A percentile compares a stretch with the other conserved stretches of the same genome.
Evolutionary conservation across 148 eudicot genomes (phyloP).

Genomic region (Limonium bicolor): DNA sequence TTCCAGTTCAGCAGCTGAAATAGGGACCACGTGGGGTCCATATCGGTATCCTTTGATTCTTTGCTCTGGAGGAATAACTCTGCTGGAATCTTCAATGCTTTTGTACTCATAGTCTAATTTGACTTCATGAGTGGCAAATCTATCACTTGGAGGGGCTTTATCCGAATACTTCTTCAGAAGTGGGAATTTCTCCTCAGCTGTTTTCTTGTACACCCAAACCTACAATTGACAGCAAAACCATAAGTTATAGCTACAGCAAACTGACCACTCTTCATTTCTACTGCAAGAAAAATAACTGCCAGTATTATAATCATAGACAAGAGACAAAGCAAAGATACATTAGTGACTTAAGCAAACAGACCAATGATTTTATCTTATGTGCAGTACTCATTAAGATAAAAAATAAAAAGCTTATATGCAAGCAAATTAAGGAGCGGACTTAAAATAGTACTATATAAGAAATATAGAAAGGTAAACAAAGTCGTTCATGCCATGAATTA

Average conservation of each 20-base stretch:
- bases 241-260: neutral
- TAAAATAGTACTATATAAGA: no score
- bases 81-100: slow-evolving; percentile 52
- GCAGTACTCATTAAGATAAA: no score
- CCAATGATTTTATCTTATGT: no score
- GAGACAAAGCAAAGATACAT: no score
- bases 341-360: no score
- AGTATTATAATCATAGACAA: no score
- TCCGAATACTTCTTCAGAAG: slow-evolving; percentile 89
- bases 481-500: no score
- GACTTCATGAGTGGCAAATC: slow-evolving; percentile 87
- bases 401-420: no score
- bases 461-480: neutral
- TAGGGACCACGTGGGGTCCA: slow-evolving; percentile 96
- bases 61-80: slow-evolving; percentile 80
- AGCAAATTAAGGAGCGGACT: no score
- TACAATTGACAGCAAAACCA: slow-evolving; percentile 16
- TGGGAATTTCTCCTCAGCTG: slow-evolving; percentile 85
- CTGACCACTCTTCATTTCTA: neutral
- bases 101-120: slow-evolving; percentile 82
- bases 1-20: slow-evolving; percentile 86
- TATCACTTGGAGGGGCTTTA: slow-evolving; percentile 90
- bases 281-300: no score
- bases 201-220: slow-evolving; percentile 99
- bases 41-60: slow-evolving; percentile 93